A percentile compares a stretch with the other conserved stretches of the same genome.
Evolutionary conservation across 2,329 filamentous ascomycete species (phyloP).

Genomic region (Aschersonia sp.): DNA sequence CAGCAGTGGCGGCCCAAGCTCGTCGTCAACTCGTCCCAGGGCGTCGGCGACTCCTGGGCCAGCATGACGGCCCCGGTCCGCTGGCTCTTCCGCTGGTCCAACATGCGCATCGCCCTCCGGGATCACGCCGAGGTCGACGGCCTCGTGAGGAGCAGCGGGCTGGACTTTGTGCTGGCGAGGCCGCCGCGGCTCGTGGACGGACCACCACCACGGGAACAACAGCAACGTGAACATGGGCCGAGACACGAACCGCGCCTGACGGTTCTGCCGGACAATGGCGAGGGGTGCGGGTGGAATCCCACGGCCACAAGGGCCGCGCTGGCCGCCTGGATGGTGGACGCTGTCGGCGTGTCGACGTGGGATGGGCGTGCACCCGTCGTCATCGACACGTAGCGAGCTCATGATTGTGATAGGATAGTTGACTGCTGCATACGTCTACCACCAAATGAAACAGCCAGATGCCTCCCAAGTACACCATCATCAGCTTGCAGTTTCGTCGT

Average conservation of each 20-base stretch:
- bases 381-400: slow-evolving; percentile 16
- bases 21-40: slow-evolving; percentile 34
- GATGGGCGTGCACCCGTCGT: slow-evolving; percentile 30
- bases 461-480: too few relatives aligned
- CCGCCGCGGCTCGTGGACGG: slow-evolving; percentile 27
- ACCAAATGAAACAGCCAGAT: too few relatives aligned
- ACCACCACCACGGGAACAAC: slow-evolving; percentile 3
- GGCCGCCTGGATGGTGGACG: slow-evolving; percentile 29
- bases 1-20: slow-evolving; percentile 18
- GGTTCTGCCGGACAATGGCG: slow-evolving; percentile 25
- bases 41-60: slow-evolving; percentile 27
- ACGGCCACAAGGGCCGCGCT: slow-evolving; percentile 23
- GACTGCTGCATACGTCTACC: too few relatives aligned
- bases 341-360: slow-evolving; percentile 24
- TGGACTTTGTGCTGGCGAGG: slow-evolving; percentile 25
- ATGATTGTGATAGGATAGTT: too few relatives aligned
- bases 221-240: too few relatives aligned
- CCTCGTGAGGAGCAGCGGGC: slow-evolving; percentile 18
- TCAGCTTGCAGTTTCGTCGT: too few relatives aligned
- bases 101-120: slow-evolving; percentile 28
- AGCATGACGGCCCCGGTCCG: slow-evolving; percentile 26
- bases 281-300: slow-evolving; percentile 24
- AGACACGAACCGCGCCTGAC: slow-evolving; percentile 11
- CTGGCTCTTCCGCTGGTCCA: slow-evolving; percentile 25
- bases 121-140: slow-evolving; percentile 32